A percentile compares a stretch with the other conserved stretches of the same genome.
Conservation (phyloP, 805 yeast species). For the Maudiozyma saulgeensis region DNA sequence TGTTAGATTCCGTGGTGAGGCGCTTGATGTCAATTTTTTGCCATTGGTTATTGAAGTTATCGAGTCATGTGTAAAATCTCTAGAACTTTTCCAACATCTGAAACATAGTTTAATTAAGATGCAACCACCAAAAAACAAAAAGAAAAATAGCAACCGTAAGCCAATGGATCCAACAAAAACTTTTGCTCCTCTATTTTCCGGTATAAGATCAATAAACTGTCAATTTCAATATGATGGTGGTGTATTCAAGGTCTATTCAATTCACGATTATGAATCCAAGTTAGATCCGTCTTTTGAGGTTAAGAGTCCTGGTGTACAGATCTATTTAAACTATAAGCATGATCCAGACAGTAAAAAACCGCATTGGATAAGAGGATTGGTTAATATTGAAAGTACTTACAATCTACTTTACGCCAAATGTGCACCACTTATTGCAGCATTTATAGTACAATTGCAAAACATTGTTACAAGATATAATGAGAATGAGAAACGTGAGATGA, state of each 20-base stretch:
- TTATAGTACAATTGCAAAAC: constrained; percentile 40
- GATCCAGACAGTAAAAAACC: constrained; percentile 8
- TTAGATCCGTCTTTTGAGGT: constrained; percentile 45
- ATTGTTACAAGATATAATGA: constrained; percentile 33
- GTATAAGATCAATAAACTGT: constrained; percentile 37
- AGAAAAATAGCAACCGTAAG: neutral
- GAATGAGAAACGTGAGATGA: constrained; percentile 2
- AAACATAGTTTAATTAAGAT: constrained; percentile 11
- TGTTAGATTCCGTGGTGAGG: constrained; percentile 54
- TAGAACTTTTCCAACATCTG: constrained; percentile 34
- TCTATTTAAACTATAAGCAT: constrained; percentile 42
- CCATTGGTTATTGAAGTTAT: constrained; percentile 46
- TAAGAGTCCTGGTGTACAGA: constrained; percentile 65
- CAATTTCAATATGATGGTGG: constrained; percentile 62
- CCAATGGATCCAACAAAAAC: constrained; percentile 1
- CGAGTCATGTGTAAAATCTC: constrained; percentile 44
- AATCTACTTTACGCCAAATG: constrained; percentile 65
- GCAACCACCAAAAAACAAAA: neutral
- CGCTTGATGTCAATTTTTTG: constrained; percentile 53
- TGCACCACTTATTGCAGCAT: constrained; percentile 64
- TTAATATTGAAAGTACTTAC: constrained; percentile 42
- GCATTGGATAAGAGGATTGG: constrained; percentile 23
- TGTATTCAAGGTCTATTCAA: constrained; percentile 35
- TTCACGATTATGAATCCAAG: constrained; percentile 34
- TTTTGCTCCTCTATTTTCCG: constrained; percentile 17